These are phyloP conservation scores for Diophrys appendiculata DNA, from an alignment of 73 alveolate genomes.

Conservation along the genomic window DNA sequence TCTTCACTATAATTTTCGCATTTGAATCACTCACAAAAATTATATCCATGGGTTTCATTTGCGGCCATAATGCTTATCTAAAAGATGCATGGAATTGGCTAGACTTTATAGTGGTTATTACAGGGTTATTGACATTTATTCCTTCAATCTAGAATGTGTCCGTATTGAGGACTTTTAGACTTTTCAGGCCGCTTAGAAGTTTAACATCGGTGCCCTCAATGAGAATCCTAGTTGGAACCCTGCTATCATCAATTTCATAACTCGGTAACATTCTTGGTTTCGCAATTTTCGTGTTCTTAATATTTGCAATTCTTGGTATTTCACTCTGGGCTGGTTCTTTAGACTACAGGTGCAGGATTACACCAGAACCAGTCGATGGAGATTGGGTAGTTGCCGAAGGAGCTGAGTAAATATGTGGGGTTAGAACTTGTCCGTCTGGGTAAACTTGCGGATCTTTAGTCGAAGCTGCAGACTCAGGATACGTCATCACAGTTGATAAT, in stretches of 20 bases:
- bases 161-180: conserved; percentile 34
- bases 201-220: conserved; percentile 24
- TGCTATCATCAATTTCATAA: conserved; percentile 14
- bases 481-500: background rate
- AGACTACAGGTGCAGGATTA: conserved; percentile 7
- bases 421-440: background rate
- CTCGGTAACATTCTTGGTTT: conserved; percentile 14
- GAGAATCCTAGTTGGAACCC: conserved; percentile 22
- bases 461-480: conserved; percentile 12
- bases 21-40: conserved; percentile 59
- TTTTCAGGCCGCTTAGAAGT: conserved; percentile 43
- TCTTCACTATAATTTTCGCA: conserved; percentile 55
- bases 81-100: conserved; percentile 56
- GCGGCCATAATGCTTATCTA: conserved; percentile 30
- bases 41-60: conserved; percentile 35
- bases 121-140: conserved; percentile 29
- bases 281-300: conserved; percentile 11
- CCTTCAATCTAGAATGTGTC: conserved; percentile 39
- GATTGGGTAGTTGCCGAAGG: conserved; percentile 6
- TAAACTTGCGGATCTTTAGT: conserved; percentile 30
- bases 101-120: conserved; percentile 45
- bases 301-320: conserved; percentile 12
- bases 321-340: conserved; percentile 18
- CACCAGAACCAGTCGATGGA: conserved; percentile 16
- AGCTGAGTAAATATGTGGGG: background rate